Base-by-base conservation (phyloP, 164 flowering plant species). In the Santalum album region DNA sequence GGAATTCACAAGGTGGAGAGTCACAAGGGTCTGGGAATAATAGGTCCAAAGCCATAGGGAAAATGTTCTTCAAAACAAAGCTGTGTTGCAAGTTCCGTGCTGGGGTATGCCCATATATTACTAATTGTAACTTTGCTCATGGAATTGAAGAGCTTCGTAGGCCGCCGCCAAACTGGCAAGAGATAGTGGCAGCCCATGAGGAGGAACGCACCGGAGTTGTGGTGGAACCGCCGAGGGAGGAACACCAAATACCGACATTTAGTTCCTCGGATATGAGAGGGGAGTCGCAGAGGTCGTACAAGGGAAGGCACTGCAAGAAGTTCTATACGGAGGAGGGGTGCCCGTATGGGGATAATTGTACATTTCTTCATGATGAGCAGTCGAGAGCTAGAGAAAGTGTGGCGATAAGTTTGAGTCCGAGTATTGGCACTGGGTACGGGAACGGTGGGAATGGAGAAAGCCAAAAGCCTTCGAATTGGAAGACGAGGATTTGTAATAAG, bases 131-230 rank as follows among this genome's bases (percentile, higher is more conserved):
- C 57, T 92, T 92, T 64, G 97, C 99, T 27, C 99, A 92, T 58
- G 84, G 88, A 51, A 72, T 81, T 19, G 97, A 92, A 57, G 99
- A 92, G 64, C 83, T 92, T 11, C 71, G 97, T 3, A 82, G 83
- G 51, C 99, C 99, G 4, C 99, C 99, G 22, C 90, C 95, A 0
- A 89, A 92, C 60, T 92, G 99, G 99, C 99, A 89, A 64, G 97
- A 92, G 17, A 89, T 92, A 35, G 87, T 92, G 57, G 97, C 97
- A 11, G 74, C 81, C 14, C 86, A 85, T 34, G 96, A 81, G 52
- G 97, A 86, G 7, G 89, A 84, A 19, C 59, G 68, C 20, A 20
- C 70, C 63, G 7, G 64, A 40, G n/a, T 16, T 59, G 12, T 32
- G 55, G 3, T 86, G 78, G 49, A 25, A 7, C 36, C 36, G 7